phyloP scores from a whole-genome alignment of 2,329 filamentous ascomycete genomes.

The Tolypocladium cylindrosporum region DNA sequence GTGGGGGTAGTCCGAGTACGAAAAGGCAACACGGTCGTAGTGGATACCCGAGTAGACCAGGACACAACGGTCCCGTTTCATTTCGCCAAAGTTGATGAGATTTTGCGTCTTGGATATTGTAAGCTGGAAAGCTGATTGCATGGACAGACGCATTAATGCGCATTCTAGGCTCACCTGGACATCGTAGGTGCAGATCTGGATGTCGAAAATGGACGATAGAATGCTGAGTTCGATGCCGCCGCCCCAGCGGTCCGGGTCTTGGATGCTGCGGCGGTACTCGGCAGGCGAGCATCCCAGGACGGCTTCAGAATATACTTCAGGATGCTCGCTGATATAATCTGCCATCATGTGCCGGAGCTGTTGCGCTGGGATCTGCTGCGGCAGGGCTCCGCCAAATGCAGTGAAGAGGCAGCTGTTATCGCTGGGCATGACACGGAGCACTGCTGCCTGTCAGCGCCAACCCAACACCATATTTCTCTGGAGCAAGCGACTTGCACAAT shows the following conservation, averaged over 20 bases:
- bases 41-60: conserved; percentile 89
- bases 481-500: conserved; percentile 26
- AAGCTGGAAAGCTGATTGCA: not conserved
- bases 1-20: conserved; percentile 47
- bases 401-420: conserved; percentile 94
- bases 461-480: not conserved
- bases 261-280: conserved; percentile 75
- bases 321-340: conserved; percentile 64
- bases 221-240: conserved; percentile 86
- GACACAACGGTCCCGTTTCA: conserved; percentile 58
- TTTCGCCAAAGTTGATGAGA: conserved; percentile 62
- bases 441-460: conserved; percentile 27
- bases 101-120: conserved; percentile 17
- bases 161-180: conserved; percentile 40
- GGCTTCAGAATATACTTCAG: conserved; percentile 62
- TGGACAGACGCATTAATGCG: not conserved
- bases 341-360: conserved; percentile 69
- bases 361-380: conserved; percentile 37
- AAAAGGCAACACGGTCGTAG: conserved; percentile 81
- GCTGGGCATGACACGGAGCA: conserved; percentile 90
- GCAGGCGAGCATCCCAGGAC: conserved; percentile 64
- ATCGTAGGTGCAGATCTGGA: conserved; percentile 80
- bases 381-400: conserved; percentile 73
- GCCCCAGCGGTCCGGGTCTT: conserved; percentile 75
- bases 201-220: conserved; percentile 70